These are phyloP conservation scores for Pyricularia grisea DNA, from an alignment of 2,329 filamentous ascomycete species.

Conservation along the genomic window DNA sequence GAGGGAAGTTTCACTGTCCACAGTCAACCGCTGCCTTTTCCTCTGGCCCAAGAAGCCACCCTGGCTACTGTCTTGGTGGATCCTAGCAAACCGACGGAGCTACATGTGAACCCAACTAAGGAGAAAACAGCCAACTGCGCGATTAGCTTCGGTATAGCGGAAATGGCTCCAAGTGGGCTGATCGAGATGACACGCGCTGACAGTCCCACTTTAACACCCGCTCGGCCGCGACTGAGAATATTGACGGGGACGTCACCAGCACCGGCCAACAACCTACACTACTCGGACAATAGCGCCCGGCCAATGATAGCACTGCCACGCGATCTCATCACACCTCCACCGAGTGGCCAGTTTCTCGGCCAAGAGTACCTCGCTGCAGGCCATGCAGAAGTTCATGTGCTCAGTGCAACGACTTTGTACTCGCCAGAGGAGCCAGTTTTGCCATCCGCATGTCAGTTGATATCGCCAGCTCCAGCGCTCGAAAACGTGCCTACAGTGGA, in stretches of 20 bases:
- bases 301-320: background rate
- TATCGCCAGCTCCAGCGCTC: background rate
- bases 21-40: too few species aligned
- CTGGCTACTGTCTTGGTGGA: too few species aligned
- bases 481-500: background rate
- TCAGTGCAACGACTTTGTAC: background rate
- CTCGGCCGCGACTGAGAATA: constrained; percentile 3
- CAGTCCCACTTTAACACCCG: constrained; percentile 1
- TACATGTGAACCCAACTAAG: background rate
- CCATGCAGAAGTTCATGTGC: background rate
- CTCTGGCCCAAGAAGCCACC: too few species aligned
- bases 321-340: constrained; percentile 2
- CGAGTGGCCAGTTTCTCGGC: background rate
- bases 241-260: background rate
- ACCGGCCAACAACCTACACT: background rate
- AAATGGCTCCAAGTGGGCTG: background rate
- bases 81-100: background rate
- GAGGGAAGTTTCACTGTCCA: too few species aligned
- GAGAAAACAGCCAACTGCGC: background rate
- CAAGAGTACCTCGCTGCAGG: background rate
- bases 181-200: background rate
- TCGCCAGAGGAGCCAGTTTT: constrained; percentile 4
- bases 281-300: background rate
- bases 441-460: background rate
- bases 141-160: background rate